A percentile compares a stretch with the other conserved stretches of the same genome.
Evolutionary conservation across 345 rosid genomes (phyloP).

Genomic region (Eutrema heterophyllum): DNA sequence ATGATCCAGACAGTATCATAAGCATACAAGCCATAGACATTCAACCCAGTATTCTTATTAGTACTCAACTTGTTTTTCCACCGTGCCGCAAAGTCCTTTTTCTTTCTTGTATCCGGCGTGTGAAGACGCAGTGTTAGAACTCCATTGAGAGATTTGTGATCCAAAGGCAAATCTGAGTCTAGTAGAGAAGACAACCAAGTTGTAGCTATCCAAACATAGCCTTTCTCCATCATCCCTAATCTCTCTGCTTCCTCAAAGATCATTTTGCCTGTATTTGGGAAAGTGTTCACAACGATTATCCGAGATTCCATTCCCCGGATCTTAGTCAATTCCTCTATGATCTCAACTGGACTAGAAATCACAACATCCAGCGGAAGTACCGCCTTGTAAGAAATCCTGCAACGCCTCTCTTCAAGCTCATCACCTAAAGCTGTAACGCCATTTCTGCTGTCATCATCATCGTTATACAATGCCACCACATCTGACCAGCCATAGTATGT

Average conservation of each 20-base stretch:
- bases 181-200: conserved; percentile 74
- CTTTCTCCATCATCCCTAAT: conserved; percentile 72
- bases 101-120: conserved; percentile 57
- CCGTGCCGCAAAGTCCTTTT: conserved; percentile 47
- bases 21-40: conserved; percentile 74
- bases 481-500: conserved; percentile 64
- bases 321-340: conserved; percentile 46
- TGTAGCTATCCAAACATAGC: conserved; percentile 88
- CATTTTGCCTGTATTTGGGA: conserved; percentile 49
- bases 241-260: conserved; percentile 71
- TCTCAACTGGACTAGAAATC: conserved; percentile 32
- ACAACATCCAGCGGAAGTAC: conserved; percentile 57
- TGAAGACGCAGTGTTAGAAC: conserved; percentile 73
- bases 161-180: conserved; percentile 50
- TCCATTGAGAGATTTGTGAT: conserved; percentile 43
- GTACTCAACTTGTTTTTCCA: conserved; percentile 62
- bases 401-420: conserved; percentile 60
- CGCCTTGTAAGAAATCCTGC: conserved; percentile 69
- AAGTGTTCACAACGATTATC: conserved; percentile 59
- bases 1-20: conserved; percentile 93
- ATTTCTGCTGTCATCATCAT: conserved; percentile 81
- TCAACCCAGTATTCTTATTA: conserved; percentile 50
- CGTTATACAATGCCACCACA: conserved; percentile 59
- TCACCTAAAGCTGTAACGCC: conserved; percentile 60
- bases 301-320: conserved; percentile 67